Base-by-base conservation (phyloP, 768 basidiomycete genomes). In the Dioszegia aurantiaca region DNA sequence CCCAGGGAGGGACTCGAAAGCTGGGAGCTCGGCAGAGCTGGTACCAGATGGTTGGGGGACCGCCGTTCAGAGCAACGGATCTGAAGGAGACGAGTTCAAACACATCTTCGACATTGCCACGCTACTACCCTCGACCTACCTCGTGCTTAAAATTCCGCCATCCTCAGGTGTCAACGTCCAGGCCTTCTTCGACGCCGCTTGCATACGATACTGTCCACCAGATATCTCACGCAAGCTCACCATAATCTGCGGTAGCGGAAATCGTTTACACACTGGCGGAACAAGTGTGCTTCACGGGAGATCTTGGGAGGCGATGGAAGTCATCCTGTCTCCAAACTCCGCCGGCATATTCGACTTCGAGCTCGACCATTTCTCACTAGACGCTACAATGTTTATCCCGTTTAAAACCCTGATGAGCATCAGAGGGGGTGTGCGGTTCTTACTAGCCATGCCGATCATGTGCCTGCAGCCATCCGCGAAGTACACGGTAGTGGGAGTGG, bases 31-130 rank as follows among this genome's bases (percentile, higher is more conserved):
- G 33, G 33, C 14, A 33, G 8, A 6, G 33, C 33, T 6, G 14
- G 33, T 33, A 33, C 6, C n/a, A n/a, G 33, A 14, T 14, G 33
- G 33, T 33, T 33, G 33, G 33, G 33, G 14, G 8, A 14, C 33
- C 33, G 14, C 14, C 33, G 33, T 6, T 6, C 33, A 6, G 33
- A 33, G 14, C 33, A 33, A n/a, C 17, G 8, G 40, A n/a, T n/a
- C 40, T 8, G 40, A n/a, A 8, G 9, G 19, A n/a, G 19, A 42
- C 6, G 40, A 31, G 16, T 36, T 48, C 30, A 30, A 48, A 31
- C 28, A 31, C 26, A n/a, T 48, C 47, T 48, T 45, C 44, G 44
- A 45, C 17, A 27, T 45, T 26, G 44, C 44, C 23, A 27, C 23
- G 4, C 44, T 45, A 24, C 19, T 45, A 14, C 44, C 44, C 8